Evolutionary conservation across 257 asterid species (phyloP), one percentile per base, ranked within the genome.

Genomic region (Gentiana straminea): DNA sequence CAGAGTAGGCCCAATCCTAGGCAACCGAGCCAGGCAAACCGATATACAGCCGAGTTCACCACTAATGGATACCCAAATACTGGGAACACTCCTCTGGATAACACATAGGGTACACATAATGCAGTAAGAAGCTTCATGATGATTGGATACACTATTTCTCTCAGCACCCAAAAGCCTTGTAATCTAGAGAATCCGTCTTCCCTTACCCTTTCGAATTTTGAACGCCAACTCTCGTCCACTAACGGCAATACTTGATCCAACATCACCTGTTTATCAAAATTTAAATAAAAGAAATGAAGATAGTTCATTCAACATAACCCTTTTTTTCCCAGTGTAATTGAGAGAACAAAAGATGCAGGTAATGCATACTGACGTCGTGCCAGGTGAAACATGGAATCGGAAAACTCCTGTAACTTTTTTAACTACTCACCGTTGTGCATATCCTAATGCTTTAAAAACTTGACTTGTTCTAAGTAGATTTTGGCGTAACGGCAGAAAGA

Each of bases 1-100:
- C 68, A 85, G 34, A 92, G 46, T 47, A 83, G 70, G 57, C 94
- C 87, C 55, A 83, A 69, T 44, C 84, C 61, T 11, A 92, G 94
- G 58, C 98, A 92, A 32, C 97, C 98, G 76, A 92, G 33, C 98
- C 98, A 92, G 52, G 98, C 95, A 48, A 76, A 92, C 5, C 98
- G 79, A 51, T 87, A 88, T 24, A 92, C 94, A 4, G 97, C 94
- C 2, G 98, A 92, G 81, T 92, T 92, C 60, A 92, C 89, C 38
- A 88, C 77, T 37, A 92, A 61, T 2, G 98, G 95, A 68, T 92
- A 92, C 33, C 98, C 98, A 6, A 92, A 62, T 55, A 88, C 70
- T 0, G 98, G 98, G 51, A 91, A 91, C 38, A 91, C 80, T 3
- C 95, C 95, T 67, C 94, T 71, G 15, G 98, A 81, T 57, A 92